Evolutionary conservation across 768 basidiomycete genomes (phyloP), one percentile per base, ranked within the genome.

Genomic region (Collybia mongolica): DNA sequence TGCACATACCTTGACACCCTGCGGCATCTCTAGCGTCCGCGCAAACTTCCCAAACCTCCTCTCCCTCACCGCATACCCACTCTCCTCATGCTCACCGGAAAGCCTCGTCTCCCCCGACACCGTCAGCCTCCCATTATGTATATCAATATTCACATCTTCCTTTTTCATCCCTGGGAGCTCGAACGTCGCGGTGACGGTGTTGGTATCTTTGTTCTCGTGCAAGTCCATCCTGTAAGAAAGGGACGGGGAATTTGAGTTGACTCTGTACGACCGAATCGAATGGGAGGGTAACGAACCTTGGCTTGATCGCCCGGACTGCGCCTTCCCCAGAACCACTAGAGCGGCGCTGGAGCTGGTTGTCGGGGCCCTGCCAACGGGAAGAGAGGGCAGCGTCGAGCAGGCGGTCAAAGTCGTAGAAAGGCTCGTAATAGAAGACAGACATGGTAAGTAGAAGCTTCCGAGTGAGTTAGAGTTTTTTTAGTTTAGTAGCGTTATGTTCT

Each of bases 81-180:
- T 52, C 49, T 74, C 68, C 6, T 72, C 70, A 19, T 61, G 60
- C 2, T 71, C 60, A 0, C 58, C 39, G 1, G 70, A 65, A 3
- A 58, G 39, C 9, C 64, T 61, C 20, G 56, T 66, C 59, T 81
- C 72, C 20, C 77, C 79, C 6, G 75, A 74, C 29, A 84, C 65
- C 1, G 67, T 76, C 44, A 84, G 64, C 35, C 67, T 71, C 50
- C 72, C 69, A 52, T 78, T 71, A 36, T 72, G 70, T 17, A 81
- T 60, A 44, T 81, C 72, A 43, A 82, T 75, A 28, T 64, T 56
- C 38, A 82, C 69, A 44, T 72, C 68, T 38, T 77, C 72, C 46
- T 78, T 76, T 46, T 70, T 75, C 46, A 82, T 59, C 7, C 82
- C 80, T 4, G 82, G 81, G 1, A 81, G 63, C 56, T 83, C 83